Base-by-base conservation (phyloP, 306 rosid genomes). In the Medicago truncatula region DNA sequence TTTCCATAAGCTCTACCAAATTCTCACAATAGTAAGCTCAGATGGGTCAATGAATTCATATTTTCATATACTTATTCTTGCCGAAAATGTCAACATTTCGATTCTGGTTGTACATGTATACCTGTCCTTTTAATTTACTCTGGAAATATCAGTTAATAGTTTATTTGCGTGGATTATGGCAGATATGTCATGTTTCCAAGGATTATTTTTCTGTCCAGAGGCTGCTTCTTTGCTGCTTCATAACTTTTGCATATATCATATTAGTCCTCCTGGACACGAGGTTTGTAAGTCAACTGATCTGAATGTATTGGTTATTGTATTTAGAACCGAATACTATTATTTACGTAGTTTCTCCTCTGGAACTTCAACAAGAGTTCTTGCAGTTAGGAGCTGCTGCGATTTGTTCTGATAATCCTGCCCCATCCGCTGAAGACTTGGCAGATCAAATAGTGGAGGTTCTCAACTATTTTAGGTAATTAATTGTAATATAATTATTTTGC, bases 211-310 rank as follows among this genome's bases (percentile, higher is more conserved):
- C 78, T 91, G 91, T 74, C 92, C 98, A 0, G 98, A 93, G 76
- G 98, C 93, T 5, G 92, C 96, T 86, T 91, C 98, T 70, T 86
- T 93, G 87, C 88, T 93, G 81, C 98, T 93, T 79, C 96, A 93
- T 88, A 93, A 93, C 91, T 93, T 93, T 80, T 93, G 98, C 85
- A 88, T 93, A 79, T 93, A 93, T 71, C 97, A 91, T 74, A 89
- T 93, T 69, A 93, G 97, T 79, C 97, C 98, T 53, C 98, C 98
- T 7, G 98, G 98, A 53, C 98, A 93, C 70, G 97, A 93, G 98
- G 98, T 93, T 83, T 81, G 92, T 86, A 63, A 74, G 62, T 70
- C 82, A 67, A 78, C 88, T 61, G 20, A 70, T 68, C 79, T 71
- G 75, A 75, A 76, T 82, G 41, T 57, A 34, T 25, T 62, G 31